Evolutionary conservation across 73 alveolate genomes (phyloP), one percentile per base, ranked within the genome.

Genomic region (Paramecium primaurelia): DNA sequence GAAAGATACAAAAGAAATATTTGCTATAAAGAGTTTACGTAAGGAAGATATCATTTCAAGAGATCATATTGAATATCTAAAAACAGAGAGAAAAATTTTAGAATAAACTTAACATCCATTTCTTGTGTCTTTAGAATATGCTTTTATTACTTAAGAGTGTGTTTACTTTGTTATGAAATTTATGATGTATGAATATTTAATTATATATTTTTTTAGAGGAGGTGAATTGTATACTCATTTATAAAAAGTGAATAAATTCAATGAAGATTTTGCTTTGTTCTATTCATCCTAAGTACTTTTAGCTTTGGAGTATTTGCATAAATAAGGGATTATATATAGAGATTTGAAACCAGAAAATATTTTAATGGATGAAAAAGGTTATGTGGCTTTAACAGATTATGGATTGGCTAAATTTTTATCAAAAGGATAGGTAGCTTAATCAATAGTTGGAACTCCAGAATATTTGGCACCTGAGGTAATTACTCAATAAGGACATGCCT

Each of bases 1-100:
- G 93, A 95, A 92, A 86, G 96, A 95, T 86, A 86, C 96, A 11
- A 86, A 90, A 54, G 96, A 92, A 40, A 37, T 89, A 8, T 97
- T 92, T 92, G 99, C 99, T 10, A 97, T 98, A 97, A 98, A 98
- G 93, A 98, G 97, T 16, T 75, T 97, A 34, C 94, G 96, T 59
- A 98, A 98, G 92, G 95, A 96, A 44, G 92, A 97, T 77, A 95
- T 98, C 37, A 93, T 96, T 28, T 96, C 96, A 49, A 96, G 96
- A 97, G 95, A 89, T 49, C 84, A 89, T 45, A 89, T 89, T 18
- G 94, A 89, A 40, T 97, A 97, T 89, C 97, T 99, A 6, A 92
- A 97, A 95, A 97, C 99, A 16, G 99, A 98, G 89, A 95, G 99
- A 95, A 97, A 98, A 64, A 98, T 98, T 44, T 95, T 98, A 87